A percentile compares a stretch with the other conserved stretches of the same genome.
phyloP scores from a whole-genome alignment of 768 basidiomycete genomes.

The Gymnopilus dilepis region DNA sequence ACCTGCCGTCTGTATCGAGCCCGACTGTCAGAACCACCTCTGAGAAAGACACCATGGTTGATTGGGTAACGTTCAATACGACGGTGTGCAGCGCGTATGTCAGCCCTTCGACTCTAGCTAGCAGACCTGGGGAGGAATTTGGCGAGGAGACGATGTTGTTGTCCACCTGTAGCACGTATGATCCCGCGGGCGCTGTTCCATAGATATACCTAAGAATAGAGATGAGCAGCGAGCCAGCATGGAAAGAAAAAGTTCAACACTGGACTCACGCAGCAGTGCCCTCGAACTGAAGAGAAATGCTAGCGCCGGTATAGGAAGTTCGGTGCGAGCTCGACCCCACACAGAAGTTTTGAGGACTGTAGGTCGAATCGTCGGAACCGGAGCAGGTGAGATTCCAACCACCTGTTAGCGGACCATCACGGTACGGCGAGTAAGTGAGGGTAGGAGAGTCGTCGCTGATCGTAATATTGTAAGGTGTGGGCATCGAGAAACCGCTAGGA shows the following conservation, averaged over 20 bases:
- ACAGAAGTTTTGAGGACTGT: slow-evolving; percentile 8
- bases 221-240: neutral
- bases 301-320: slow-evolving; percentile 1
- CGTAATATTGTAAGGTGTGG: slow-evolving; percentile 5
- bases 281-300: slow-evolving; percentile 1
- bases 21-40: slow-evolving; percentile 1
- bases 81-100: neutral
- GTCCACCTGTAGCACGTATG: neutral
- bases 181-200: neutral
- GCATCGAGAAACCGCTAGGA: slow-evolving; percentile 3
- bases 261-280: slow-evolving; percentile 15
- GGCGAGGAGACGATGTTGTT: neutral
- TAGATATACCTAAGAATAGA: neutral
- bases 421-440: slow-evolving; percentile 3
- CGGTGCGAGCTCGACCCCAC: neutral
- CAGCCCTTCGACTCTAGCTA: neutral
- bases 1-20: neutral
- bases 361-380: slow-evolving; percentile 1
- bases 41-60: neutral
- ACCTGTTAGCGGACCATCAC: slow-evolving; percentile 2
- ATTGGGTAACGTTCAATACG: slow-evolving; percentile 5
- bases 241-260: no score
- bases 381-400: slow-evolving; percentile 14
- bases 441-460: slow-evolving; percentile 9
- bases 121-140: neutral